Evolutionary conservation across 2,329 filamentous ascomycete species (phyloP), one percentile per base, ranked within the genome.

Genomic region (Neophaeococcomyces aloes): DNA sequence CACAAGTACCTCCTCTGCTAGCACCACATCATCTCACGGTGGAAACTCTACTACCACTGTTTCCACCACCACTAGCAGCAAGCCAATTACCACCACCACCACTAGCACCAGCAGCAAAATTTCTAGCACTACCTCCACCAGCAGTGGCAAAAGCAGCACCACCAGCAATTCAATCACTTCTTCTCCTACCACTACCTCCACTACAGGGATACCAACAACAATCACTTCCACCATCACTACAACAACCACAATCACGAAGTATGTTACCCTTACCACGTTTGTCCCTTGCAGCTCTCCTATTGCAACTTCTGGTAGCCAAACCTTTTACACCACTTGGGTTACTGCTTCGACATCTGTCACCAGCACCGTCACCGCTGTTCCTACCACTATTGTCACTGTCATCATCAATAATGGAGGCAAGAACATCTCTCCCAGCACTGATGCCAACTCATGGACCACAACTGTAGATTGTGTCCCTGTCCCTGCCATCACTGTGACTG

Each of bases 231-330:
- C 43, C n/a, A 38, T 43, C 8, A 46, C 40, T 15, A 48, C 35
- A 13, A 48, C 46, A 29, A 53, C 44, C 15, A 48, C 48, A 27
- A 49, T 45, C 21, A 56, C 56, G 11, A 52, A 52, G 23, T 59
- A 56, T 17, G 55, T 59, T 44, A 59, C 57, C 27, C 52, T 41
- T 34, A 61, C 59, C 4, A 56, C 48, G 3, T 61, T 58, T 34
- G 54, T 62, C 29, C 61, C 60, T n/a, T 59, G 54, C 48, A 61
- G 59, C n/a, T 61, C 57, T 25, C 45, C 59, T 7, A 46, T 62
- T 29, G 53, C 50, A 31, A 56, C 56, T 13, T 33, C 49, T 5
- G 46, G 49, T 15, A 51, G 53, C 15, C 54, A 51, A 29, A 63
- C 61, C n/a, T 59, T 50, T 47, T 63, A 60, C 50, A 57, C 56